Base-by-base conservation (phyloP, 2,329 filamentous ascomycete species). In the Aspergillus brunneoviolaceus region DNA sequence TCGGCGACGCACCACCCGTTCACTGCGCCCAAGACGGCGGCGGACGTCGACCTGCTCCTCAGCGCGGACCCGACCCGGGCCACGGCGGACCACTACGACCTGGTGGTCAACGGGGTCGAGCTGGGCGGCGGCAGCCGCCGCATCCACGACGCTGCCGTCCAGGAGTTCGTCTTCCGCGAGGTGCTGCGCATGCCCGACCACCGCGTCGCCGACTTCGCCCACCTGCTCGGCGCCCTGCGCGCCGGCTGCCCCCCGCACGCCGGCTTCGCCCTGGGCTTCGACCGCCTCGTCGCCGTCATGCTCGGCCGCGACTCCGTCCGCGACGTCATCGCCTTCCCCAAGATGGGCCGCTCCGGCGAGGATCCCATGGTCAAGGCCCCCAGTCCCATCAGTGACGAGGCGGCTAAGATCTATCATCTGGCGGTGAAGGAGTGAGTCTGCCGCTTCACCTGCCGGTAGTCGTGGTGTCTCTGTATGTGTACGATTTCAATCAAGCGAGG, bases 321-420 rank as follows among this genome's bases (percentile, higher is more conserved):
- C 61, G 94, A 99, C 78, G 94, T 99, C 1, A 97, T 99, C 75
- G 93, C 93, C 0, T 99, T 99, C 71, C 96, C 95, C 0, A 99
- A 99, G 81, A 93, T 87, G 63, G 92, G 92, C 62, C 92, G 88
- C 73, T 93, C 94, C 0, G 90, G 95, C 0, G 90, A 96, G 71
- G 95, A 99, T 77, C 76, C 87, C 59, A 85, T 96, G 75, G 91
- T 96, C 2, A 87, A 86, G 67, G 91, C 90, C 63, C 95, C 95
- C 0, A 87, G 87, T 54, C 75, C 74, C 63, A 81, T 96, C 64
- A 90, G 84, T 0, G 77, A 85, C 60, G 84, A 85, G 62, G 82
- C 85, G 60, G 74, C 87, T 69, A 73, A 78, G 63, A 85, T 82
- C 2, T 89, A 89, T 78, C 84, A 87, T 70, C 69, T 89, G 19